phyloP scores from a whole-genome alignment of 139 green algal species.

The Marvania coccoides region DNA sequence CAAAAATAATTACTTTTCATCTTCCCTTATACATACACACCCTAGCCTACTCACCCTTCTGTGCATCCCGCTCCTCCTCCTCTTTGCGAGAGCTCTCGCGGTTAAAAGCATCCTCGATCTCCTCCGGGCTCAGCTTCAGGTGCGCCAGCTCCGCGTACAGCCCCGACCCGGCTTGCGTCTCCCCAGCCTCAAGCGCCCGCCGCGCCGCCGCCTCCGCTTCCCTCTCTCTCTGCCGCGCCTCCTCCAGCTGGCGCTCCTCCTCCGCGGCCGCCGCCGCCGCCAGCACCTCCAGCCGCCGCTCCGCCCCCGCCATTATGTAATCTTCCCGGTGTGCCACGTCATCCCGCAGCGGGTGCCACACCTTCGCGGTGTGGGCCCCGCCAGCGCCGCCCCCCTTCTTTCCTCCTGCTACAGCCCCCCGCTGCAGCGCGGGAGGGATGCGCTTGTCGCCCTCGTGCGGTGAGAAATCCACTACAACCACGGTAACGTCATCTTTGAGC shows the following conservation, averaged over 20 bases:
- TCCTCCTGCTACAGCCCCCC: not conserved
- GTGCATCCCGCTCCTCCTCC: not conserved
- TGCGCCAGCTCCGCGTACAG: constrained; percentile 11
- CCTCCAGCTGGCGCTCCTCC: not conserved
- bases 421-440: constrained; percentile 1
- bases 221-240: not conserved
- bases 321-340: not conserved
- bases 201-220: not conserved
- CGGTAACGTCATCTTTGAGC: constrained; percentile 51
- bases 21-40: no score
- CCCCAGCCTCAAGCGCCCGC: not conserved
- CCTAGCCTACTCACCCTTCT: not conserved
- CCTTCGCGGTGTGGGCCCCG: constrained; percentile 10
- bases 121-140: constrained; percentile 11
- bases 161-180: not conserved
- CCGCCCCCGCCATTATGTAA: not conserved
- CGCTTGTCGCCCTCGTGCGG: constrained; percentile 1
- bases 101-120: constrained; percentile 1
- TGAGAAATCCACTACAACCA: constrained; percentile 55
- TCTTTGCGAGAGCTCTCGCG: not conserved
- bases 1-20: no score
- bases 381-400: not conserved
- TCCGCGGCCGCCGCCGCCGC: not conserved
- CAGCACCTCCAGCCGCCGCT: not conserved
- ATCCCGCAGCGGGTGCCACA: constrained; percentile 15